Percentiles rank a stretch among this genome's conserved stretches.
Evolutionary conservation across 2,329 filamentous ascomycete species (phyloP).

Genomic region (Talaromyces sp.): DNA sequence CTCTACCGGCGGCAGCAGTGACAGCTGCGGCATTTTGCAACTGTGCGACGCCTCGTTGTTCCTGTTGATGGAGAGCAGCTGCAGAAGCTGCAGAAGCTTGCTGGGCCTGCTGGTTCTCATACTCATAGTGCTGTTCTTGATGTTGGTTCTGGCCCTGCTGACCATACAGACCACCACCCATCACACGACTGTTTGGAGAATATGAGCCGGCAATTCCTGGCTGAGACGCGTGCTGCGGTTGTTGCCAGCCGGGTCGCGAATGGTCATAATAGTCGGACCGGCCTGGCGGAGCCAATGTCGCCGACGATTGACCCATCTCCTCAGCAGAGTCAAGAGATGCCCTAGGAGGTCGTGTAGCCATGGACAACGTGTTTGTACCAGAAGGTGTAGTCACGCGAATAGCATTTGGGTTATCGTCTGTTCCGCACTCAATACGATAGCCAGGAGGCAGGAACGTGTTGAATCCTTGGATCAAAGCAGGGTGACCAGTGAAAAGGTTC

Average conservation of each 20-base stretch:
- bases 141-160: slow-evolving; percentile 37
- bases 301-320: slow-evolving; percentile 30
- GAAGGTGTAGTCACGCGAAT: slow-evolving; percentile 96
- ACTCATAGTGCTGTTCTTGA: slow-evolving; percentile 44
- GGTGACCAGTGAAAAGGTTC: slow-evolving; percentile 90
- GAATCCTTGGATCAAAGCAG: slow-evolving; percentile 93
- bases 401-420: slow-evolving; percentile 88
- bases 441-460: slow-evolving; percentile 96
- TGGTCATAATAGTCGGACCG: slow-evolving; percentile 42
- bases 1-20: slow-evolving; percentile 36
- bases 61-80: slow-evolving; percentile 56
- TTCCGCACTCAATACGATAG: slow-evolving; percentile 93
- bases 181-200: slow-evolving; percentile 40
- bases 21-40: slow-evolving; percentile 61
- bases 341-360: slow-evolving; percentile 44
- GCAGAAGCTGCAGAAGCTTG: slow-evolving; percentile 43
- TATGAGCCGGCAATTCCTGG: slow-evolving; percentile 36
- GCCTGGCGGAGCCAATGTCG: slow-evolving; percentile 30
- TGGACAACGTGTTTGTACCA: slow-evolving; percentile 92
- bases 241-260: slow-evolving; percentile 39
- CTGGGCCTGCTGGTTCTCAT: slow-evolving; percentile 43
- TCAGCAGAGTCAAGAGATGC: slow-evolving; percentile 31
- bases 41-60: slow-evolving; percentile 64
- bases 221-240: slow-evolving; percentile 30
- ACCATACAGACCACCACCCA: slow-evolving; percentile 34